Conservation (phyloP, 305 asterid genomes). For the Withania somnifera region DNA sequence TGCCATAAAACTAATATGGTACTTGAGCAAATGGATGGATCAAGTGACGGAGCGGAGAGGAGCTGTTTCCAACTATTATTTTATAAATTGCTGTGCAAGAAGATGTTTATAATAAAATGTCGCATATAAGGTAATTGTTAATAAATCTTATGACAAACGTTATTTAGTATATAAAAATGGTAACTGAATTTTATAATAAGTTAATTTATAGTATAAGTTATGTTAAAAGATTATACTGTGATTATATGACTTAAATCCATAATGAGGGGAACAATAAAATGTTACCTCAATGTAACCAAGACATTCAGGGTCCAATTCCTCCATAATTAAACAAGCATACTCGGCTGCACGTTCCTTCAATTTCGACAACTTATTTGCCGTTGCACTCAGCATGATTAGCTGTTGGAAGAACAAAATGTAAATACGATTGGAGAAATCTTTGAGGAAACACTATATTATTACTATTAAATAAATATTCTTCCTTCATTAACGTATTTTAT, state of each 20-base stretch:
- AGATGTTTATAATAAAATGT: not conserved
- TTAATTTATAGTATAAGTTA: not conserved
- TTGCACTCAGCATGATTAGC: slow-evolving; percentile 88
- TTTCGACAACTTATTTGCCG: slow-evolving; percentile 78
- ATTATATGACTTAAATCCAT: not conserved
- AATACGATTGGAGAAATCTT: not conserved
- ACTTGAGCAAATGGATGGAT: too few relatives aligned
- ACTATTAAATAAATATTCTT: not conserved
- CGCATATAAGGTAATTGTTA: not conserved
- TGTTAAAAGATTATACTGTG: not conserved
- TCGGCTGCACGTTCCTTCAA: slow-evolving; percentile 87
- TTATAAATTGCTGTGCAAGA: not conserved
- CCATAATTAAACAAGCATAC: slow-evolving; percentile 82
- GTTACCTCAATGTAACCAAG: slow-evolving; percentile 86
- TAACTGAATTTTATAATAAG: not conserved
- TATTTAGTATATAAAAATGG: not conserved
- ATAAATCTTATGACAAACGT: not conserved
- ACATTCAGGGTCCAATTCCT: slow-evolving; percentile 78
- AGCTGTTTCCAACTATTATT: too few relatives aligned
- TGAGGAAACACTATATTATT: not conserved
- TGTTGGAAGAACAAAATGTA: slow-evolving; percentile 19
- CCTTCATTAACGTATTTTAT: not conserved
- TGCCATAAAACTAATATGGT: too few relatives aligned
- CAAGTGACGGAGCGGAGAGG: too few relatives aligned
- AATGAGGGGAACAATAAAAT: not conserved